Evolutionary conservation across 495 filamentous ascomycete genomes (phyloP), one percentile per base, ranked within the genome.

Genomic region (Alectoria sarmentosa): DNA sequence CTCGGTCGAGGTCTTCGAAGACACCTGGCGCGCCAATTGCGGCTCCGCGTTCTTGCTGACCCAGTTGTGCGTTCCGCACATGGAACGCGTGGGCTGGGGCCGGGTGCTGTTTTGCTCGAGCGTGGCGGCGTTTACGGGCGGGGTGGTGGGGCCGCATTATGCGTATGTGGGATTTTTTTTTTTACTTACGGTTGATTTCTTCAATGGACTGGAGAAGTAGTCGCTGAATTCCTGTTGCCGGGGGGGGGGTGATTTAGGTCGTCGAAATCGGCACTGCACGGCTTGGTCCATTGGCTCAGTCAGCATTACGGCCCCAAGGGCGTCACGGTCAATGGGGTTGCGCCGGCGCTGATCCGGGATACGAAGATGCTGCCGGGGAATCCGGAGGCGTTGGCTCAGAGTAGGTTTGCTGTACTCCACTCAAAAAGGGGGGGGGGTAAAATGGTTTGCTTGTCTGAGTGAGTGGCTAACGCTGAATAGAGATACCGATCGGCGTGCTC

Each of bases 251-350:
- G 30, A 14, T 3, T 54, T n/a, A 68, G 65, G 38, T 64, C 68
- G 26, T 69, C 23, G 76, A 90, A 82, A 77, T 84, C 74, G 60
- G 88, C 74, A 0, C 69, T 90, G 60, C 84, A 81, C 5, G 84
- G 82, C 4, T 80, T 90, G 79, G 86, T 88, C 78, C 84, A 82
- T 69, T 88, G 86, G 63, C 74, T 90, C 28, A 79, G 85, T 15
- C 80, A 75, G n/a, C 81, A 83, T 59, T 77, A 88, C 34, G 85
- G 84, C 13, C 76, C 80, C 66, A 77, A 78, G 64, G 85, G 86
- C 38, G 87, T 91, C 67, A 90, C 87, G 30, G 84, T 89, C 46
- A 90, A 91, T 61, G 87, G 88, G 69, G 85, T 91, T 4, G 86
- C 88, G 19, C 88, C 88, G 1, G 88, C 87, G 14, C 85, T 90